phyloP scores from a whole-genome alignment of 2,329 filamentous ascomycete species.

The Colletotrichum incanum region DNA sequence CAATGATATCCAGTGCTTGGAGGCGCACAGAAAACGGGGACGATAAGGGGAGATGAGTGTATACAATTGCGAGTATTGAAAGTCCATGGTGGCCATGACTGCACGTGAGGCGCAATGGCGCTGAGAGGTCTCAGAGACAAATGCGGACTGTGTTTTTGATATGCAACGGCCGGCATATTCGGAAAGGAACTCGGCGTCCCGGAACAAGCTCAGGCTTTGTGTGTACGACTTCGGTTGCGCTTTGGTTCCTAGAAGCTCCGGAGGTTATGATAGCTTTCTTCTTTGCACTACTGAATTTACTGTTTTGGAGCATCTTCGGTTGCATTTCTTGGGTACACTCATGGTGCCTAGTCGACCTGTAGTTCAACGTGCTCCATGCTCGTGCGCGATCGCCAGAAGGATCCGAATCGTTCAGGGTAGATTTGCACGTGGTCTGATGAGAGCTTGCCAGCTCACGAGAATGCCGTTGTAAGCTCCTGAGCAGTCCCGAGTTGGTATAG shows the following conservation, averaged over 20 bases:
- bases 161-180: slow-evolving; percentile 41
- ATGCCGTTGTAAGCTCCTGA: not conserved
- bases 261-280: slow-evolving; percentile 38
- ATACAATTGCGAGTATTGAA: slow-evolving; percentile 23
- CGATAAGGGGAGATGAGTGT: slow-evolving; percentile 26
- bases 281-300: slow-evolving; percentile 38
- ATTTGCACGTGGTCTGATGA: not conserved
- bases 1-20: slow-evolving; percentile 42
- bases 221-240: slow-evolving; percentile 38
- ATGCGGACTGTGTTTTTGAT: slow-evolving; percentile 30
- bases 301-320: slow-evolving; percentile 22
- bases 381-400: not conserved
- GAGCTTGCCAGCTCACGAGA: not conserved
- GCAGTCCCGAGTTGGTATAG: not conserved
- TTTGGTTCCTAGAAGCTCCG: slow-evolving; percentile 42
- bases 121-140: slow-evolving; percentile 7
- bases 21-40: slow-evolving; percentile 33
- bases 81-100: not conserved
- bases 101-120: slow-evolving; percentile 10
- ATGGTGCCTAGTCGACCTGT: not conserved
- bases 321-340: not conserved
- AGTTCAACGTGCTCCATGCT: not conserved
- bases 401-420: not conserved
- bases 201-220: slow-evolving; percentile 42
- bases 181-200: slow-evolving; percentile 42